Base-by-base conservation (phyloP, 2,329 filamentous ascomycete genomes). In the Arthrobotrys sinensis region DNA sequence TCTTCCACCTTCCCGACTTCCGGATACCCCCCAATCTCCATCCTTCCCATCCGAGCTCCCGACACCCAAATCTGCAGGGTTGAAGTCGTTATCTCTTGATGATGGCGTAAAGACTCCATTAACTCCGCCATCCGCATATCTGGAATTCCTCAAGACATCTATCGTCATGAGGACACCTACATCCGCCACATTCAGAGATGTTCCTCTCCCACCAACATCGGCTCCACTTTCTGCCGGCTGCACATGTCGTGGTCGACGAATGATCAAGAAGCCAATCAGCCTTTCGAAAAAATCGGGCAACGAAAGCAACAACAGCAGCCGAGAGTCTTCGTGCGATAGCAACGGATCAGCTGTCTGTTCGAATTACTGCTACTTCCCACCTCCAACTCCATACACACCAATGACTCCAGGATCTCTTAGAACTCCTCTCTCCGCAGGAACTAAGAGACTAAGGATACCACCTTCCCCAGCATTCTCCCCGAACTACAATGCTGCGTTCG, bases 111-210 rank as follows among this genome's bases (percentile, higher is more conserved):
- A 90, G 85, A 97, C 94, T 3, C 94, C 94, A 60, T 97, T 98
- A 84, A 96, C 92, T 64, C 95, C 95, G 65, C 95, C 95, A 2
- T 87, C 89, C 21, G 94, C 95, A 73, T 98, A 98, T 84, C 91
- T 93, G 81, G 94, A 98, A 83, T 98, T 97, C 83, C 90, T 98
- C 80, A 95, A 94, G 85, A 90, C 91, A 77, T 90, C 96, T 85
- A 91, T 91, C 16, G 87, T 94, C 75, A 89, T 90, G 83, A 93
- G 91, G 80, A 92, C 92, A 7, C 85, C 89, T 55, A 87, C 89
- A 57, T 88, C 90, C 46, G 85, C 79, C 48, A 57, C 81, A 52
- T 63, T 86, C 63, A 86, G 86, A 75, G 87, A 87, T 81, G 88
- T 88, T 80, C 83, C 84, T 24, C 73, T 71, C 43, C 73, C 66